Evolutionary conservation across 2,329 filamentous ascomycete species (phyloP), one percentile per base, ranked within the genome.

Genomic region (Hysterium pulicare): DNA sequence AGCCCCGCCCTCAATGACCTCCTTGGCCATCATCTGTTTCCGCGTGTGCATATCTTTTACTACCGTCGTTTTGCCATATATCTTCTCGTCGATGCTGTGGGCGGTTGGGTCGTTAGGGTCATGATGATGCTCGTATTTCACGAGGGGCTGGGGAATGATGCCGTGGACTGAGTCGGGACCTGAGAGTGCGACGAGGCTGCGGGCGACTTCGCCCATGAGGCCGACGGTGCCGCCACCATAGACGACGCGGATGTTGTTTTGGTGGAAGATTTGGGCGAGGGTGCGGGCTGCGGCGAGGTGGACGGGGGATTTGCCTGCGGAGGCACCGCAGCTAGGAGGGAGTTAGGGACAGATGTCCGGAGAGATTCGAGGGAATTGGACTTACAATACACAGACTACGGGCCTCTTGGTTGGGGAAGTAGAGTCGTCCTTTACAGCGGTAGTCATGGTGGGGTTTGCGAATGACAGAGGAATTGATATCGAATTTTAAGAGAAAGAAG

Each of bases 31-130:
- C 72, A 93, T 77, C 54, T 86, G 82, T 75, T 98, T 98, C 50
- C 93, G 82, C 32, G 88, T 90, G 71, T 98, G 93, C 93, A 98
- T 98, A 64, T 96, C 90, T 54, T 82, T 78, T 21, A 97, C 93
- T 7, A 96, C 82, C 0, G 90, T 96, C 10, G 90, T 96, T 33
- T 77, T 74, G 8, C 93, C 93, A 64, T 88, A 98, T 4, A 82
- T 67, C 4, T 70, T 58, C 61, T 82, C 76, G 45, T 84, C 80
- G 37, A 86, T 82, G 9, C 53, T 55, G 56, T 76, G 57, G 65
- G 51, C 62, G 55, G 38, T 53, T 42, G 55, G 47, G 61, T 71
- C 55, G 62, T 70, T 50, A 3, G 68, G 63, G 43, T 76, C 74
- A 59, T 83, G 78, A 42, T 81, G 66, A 40, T 76, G 84, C 71